Percentiles rank a stretch among this genome's conserved stretches.
Conservation (phyloP, 495 filamentous ascomycete genomes). For the Lophiotrema nucula region DNA sequence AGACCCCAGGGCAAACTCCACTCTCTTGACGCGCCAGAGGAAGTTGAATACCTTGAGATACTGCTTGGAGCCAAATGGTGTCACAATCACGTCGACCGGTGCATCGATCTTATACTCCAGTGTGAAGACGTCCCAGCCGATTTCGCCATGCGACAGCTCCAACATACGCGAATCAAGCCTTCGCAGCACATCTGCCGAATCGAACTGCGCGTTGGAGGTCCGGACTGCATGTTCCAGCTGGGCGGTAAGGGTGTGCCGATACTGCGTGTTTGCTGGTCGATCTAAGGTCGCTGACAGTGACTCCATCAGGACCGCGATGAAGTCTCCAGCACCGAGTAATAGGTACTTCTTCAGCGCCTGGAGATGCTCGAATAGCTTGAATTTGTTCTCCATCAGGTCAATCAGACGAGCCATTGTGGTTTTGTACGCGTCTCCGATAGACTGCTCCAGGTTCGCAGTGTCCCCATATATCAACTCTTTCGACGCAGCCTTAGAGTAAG, state of each 20-base stretch:
- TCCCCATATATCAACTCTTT: conserved; percentile 93
- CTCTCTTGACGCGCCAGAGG: conserved; percentile 96
- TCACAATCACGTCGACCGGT: conserved; percentile 95
- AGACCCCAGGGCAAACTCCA: conserved; percentile 87
- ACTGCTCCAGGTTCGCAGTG: conserved; percentile 83
- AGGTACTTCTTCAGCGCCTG: conserved; percentile 92
- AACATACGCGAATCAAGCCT: conserved; percentile 95
- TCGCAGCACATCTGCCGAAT: conserved; percentile 86
- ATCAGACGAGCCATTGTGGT: conserved; percentile 97
- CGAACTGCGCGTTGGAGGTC: conserved; percentile 94
- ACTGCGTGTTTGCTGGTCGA: conserved; percentile 90
- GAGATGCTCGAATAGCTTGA: conserved; percentile 89
- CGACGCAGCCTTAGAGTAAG: conserved; percentile 89
- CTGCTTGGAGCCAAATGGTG: conserved; percentile 87
- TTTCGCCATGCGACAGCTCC: conserved; percentile 91
- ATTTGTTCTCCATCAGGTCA: conserved; percentile 87
- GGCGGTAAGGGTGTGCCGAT: conserved; percentile 91
- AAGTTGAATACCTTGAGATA: conserved; percentile 99
- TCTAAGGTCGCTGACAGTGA: conserved; percentile 88
- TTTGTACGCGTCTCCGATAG: conserved; percentile 96
- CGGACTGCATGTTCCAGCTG: conserved; percentile 97
- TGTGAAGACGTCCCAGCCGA: conserved; percentile 99
- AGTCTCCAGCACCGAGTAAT: conserved; percentile 92
- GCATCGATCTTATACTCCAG: conserved; percentile 98
- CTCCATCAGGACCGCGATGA: conserved; percentile 97